Evolutionary conservation across 2,329 filamentous ascomycete species (phyloP).

Genomic region (Hymenoscyphus occultus): DNA sequence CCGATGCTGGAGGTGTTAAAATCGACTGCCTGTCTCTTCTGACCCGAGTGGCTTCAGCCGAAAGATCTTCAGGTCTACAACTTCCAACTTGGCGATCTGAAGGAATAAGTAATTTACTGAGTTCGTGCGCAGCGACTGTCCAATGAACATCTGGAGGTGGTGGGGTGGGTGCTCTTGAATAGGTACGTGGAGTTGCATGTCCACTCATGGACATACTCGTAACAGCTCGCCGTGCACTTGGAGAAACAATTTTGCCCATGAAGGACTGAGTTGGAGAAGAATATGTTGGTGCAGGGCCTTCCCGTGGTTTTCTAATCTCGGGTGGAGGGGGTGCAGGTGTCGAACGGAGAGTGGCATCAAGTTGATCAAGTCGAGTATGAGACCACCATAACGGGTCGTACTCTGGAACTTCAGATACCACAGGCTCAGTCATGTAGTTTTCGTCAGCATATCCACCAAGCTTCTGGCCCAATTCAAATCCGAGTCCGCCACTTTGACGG

Average conservation of each 20-base stretch:
- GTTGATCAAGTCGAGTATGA: slow-evolving; percentile 58
- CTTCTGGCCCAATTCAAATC: slow-evolving; percentile 56
- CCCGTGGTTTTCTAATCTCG: slow-evolving; percentile 53
- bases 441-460: slow-evolving; percentile 42
- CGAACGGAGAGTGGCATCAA: slow-evolving; percentile 56
- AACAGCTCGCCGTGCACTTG: slow-evolving; percentile 61
- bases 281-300: slow-evolving; percentile 65
- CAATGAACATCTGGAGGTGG: slow-evolving; percentile 81
- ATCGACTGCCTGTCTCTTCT: slow-evolving; percentile 63
- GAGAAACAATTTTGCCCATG: slow-evolving; percentile 70
- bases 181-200: slow-evolving; percentile 40
- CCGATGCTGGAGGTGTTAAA: slow-evolving; percentile 39
- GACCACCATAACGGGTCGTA: slow-evolving; percentile 76
- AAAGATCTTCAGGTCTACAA: slow-evolving; percentile 74
- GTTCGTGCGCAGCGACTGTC: slow-evolving; percentile 77
- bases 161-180: slow-evolving; percentile 53
- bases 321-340: slow-evolving; percentile 48
- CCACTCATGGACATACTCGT: slow-evolving; percentile 49
- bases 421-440: slow-evolving; percentile 20
- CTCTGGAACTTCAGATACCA: slow-evolving; percentile 34
- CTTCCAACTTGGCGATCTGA: slow-evolving; percentile 71
- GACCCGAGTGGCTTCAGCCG: slow-evolving; percentile 61
- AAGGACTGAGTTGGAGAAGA: slow-evolving; percentile 87
- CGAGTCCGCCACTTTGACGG: slow-evolving; percentile 44
- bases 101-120: slow-evolving; percentile 81